These are phyloP conservation scores for Nidula niveotomentosa DNA, from an alignment of 1,284 basidiomycete genomes.

Conservation along the genomic window DNA sequence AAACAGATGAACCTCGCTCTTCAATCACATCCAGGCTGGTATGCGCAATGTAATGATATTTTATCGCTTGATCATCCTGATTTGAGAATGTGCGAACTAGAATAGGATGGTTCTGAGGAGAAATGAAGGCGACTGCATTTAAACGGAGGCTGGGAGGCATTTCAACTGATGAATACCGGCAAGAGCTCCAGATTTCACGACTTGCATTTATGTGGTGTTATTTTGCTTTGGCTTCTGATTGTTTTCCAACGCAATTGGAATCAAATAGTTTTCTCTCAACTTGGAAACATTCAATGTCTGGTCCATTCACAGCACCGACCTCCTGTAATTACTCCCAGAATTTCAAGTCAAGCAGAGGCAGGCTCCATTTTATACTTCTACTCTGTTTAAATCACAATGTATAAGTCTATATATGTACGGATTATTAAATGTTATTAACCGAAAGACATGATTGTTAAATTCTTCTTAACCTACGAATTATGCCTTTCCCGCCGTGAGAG, in stretches of 20 bases:
- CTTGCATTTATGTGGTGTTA: background rate
- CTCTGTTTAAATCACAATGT: too few relatives aligned
- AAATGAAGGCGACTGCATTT: conserved; percentile 80
- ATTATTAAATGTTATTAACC: too few relatives aligned
- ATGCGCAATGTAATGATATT: conserved; percentile 82
- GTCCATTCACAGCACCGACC: too few relatives aligned
- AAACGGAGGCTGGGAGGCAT: conserved; percentile 69
- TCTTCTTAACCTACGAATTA: too few relatives aligned
- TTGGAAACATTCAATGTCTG: too few relatives aligned
- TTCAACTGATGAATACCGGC: background rate
- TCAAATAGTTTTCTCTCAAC: too few relatives aligned
- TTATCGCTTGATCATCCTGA: conserved; percentile 60
- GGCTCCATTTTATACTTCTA: too few relatives aligned
- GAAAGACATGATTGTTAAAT: too few relatives aligned
- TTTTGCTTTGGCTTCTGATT: background rate
- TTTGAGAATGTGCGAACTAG: conserved; percentile 70
- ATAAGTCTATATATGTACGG: too few relatives aligned
- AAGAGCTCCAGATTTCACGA: background rate
- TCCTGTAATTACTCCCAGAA: too few relatives aligned
- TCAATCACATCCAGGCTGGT: conserved; percentile 81
- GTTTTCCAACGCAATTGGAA: background rate
- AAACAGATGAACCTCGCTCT: conserved; percentile 53
- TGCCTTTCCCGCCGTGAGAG: too few relatives aligned
- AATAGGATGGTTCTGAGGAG: conserved; percentile 78
- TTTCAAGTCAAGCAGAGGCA: too few relatives aligned